Conservation (phyloP, 1,284 basidiomycete species). For the Pseudozyma thailandica region DNA sequence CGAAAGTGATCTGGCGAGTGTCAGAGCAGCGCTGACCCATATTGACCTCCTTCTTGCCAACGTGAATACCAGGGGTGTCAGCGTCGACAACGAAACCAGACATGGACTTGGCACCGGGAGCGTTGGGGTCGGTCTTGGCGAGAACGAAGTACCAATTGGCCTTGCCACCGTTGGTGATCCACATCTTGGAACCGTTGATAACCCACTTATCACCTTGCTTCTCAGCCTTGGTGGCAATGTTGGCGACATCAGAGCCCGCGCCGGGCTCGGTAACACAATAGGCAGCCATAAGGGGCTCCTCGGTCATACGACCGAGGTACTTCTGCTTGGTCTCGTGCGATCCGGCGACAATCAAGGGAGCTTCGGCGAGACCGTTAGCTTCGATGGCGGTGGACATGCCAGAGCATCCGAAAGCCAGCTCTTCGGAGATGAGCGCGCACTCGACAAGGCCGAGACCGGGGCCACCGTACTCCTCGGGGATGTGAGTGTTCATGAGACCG, state of each 20-base stretch:
- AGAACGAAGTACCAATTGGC: slow-evolving; percentile 74
- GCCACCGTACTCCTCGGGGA: slow-evolving; percentile 71
- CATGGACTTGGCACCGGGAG: slow-evolving; percentile 71
- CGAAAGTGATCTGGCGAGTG: slow-evolving; percentile 73
- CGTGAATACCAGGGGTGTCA: slow-evolving; percentile 70
- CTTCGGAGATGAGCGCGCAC: slow-evolving; percentile 71
- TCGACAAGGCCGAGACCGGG: slow-evolving; percentile 71
- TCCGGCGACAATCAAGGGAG: slow-evolving; percentile 72
- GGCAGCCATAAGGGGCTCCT: slow-evolving; percentile 72
- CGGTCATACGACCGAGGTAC: slow-evolving; percentile 73
- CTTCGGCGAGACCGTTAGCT: slow-evolving; percentile 72
- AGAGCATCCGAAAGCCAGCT: slow-evolving; percentile 72
- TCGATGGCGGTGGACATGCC: slow-evolving; percentile 72
- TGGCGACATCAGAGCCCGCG: slow-evolving; percentile 73
- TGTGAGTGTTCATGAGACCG: slow-evolving; percentile 65
- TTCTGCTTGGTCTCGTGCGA: slow-evolving; percentile 71
- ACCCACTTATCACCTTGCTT: slow-evolving; percentile 72
- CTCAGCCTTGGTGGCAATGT: slow-evolving; percentile 69
- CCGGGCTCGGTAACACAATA: slow-evolving; percentile 73
- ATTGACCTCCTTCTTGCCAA: slow-evolving; percentile 73
- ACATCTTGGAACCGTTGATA: slow-evolving; percentile 72
- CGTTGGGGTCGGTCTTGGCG: slow-evolving; percentile 71
- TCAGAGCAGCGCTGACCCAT: slow-evolving; percentile 74
- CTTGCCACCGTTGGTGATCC: slow-evolving; percentile 71
- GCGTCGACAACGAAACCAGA: slow-evolving; percentile 73